Evolutionary conservation across 2,329 filamentous ascomycete species (phyloP), one percentile per base, ranked within the genome.

Genomic region (Cryphonectria japonica): DNA sequence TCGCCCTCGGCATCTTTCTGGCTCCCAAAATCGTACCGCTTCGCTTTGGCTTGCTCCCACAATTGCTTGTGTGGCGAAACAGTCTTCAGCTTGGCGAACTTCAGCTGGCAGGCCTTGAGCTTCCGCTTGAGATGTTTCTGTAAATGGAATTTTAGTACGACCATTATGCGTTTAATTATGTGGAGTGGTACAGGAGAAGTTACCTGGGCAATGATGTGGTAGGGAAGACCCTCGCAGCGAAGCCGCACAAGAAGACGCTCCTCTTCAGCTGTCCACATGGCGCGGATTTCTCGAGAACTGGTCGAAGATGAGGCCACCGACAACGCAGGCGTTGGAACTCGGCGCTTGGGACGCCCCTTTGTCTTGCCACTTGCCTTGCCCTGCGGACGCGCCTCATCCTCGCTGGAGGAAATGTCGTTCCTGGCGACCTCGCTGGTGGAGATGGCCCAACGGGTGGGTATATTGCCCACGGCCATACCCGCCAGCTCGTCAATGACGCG

Each of bases 71-170:
- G 29, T 8, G 39, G 61, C 22, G 61, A 19, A 6, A 29, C 39
- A 6, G 2, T 46, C 39, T 46, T 64, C 9, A 64, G 37, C 26
- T 46, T 64, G 5, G 61, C 39, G n/a, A 64, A 41, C n/a, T 64
- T 64, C 13, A 64, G 37, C 61, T 64, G 61, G 34, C 61, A 64
- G 39, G 61, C 61, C n/a, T 64, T 46, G 39, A 64, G 37, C 4
- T 19, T 29, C 11, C 61, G 61, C n/a, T 19, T 43, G 16, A 39
- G 19, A 26, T 61, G 16, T 11, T 13, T 39, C 32, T 61, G 8
- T n/a, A 26, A 9, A 39, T 39, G 3, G 22, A 7, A 61, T 61
- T 19, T 61, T 34, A 26, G 34, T 13, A 9, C 22, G 7, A 5
- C 7, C 7, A 1, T 6, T 34, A 61, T n/a, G 14, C 6, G 11